Conservation (phyloP, 345 rosid genomes). For the Fremontodendron californicum region DNA sequence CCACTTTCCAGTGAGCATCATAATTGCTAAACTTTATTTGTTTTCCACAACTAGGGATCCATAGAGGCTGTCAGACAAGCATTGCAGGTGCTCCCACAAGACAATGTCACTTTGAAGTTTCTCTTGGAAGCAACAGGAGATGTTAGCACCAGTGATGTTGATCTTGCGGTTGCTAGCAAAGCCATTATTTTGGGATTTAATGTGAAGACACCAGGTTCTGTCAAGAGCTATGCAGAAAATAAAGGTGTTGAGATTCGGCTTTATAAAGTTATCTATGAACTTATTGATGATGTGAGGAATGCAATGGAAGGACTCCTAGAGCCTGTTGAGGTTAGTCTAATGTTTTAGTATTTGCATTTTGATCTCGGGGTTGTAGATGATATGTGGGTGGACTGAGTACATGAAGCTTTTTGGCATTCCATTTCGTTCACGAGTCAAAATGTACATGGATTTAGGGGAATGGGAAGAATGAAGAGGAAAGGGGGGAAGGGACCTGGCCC, state of each 20-base stretch:
- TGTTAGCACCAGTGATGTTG: conserved; percentile 81
- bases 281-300: conserved; percentile 82
- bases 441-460: not conserved
- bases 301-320: conserved; percentile 99
- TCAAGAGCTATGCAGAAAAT: conserved; percentile 77
- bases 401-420: not conserved
- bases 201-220: conserved; percentile 72
- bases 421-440: not conserved
- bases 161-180: conserved; percentile 87
- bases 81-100: conserved; percentile 84
- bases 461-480: not conserved
- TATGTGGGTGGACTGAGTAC: not conserved
- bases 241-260: conserved; percentile 91
- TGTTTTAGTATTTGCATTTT: not conserved
- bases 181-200: conserved; percentile 87
- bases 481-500: not conserved
- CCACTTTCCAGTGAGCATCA: not conserved
- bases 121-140: conserved; percentile 91
- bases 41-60: conserved; percentile 67
- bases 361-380: not conserved
- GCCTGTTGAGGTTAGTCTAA: conserved; percentile 65
- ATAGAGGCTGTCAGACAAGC: conserved; percentile 96
- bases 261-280: conserved; percentile 90
- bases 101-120: conserved; percentile 83
- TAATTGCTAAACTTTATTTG: conserved; percentile 13